Percentiles rank a stretch among this genome's conserved stretches.
Conservation (phyloP, 179 eudicot species). For the Pouteria campechiana region DNA sequence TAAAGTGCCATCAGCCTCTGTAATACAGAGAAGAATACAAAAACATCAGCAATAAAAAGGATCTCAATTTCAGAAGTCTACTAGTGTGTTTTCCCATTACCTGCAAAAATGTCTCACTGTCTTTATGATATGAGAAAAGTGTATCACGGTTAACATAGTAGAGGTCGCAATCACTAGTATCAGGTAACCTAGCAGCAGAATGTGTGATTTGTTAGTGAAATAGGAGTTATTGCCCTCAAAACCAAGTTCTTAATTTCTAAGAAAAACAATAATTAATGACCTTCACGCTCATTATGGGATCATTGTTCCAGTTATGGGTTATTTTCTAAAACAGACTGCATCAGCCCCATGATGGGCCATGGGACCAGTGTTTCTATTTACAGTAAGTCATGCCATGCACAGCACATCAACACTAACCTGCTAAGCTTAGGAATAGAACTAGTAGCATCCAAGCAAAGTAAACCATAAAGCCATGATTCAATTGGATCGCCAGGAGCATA, state of each 20-base stretch:
- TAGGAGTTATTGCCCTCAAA: not conserved
- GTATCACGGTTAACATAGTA: conserved; percentile 94
- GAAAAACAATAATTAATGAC: too few relatives aligned
- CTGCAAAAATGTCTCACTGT: conserved; percentile 87
- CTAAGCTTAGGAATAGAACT: conserved; percentile 60
- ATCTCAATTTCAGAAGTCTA: too few relatives aligned
- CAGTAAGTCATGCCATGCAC: too few relatives aligned
- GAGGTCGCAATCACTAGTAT: conserved; percentile 69
- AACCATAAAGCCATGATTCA: conserved; percentile 79
- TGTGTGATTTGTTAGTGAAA: conserved; percentile 1
- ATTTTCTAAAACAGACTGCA: too few relatives aligned
- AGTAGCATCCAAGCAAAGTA: conserved; percentile 82
- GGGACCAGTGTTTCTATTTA: too few relatives aligned
- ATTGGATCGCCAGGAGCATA: conserved; percentile 82
- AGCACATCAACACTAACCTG: conserved; percentile 73
- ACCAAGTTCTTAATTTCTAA: not conserved
- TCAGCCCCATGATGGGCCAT: too few relatives aligned
- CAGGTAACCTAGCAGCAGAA: conserved; percentile 45
- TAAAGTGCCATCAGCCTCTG: conserved; percentile 96
- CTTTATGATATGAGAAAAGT: conserved; percentile 87
- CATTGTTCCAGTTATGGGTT: too few relatives aligned
- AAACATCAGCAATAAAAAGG: not conserved
- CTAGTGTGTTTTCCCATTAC: conserved; percentile 12
- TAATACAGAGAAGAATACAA: conserved; percentile 3
- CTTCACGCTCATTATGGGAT: too few relatives aligned